Base-by-base conservation (phyloP, 208 protist species). In the Tritrichomonas foetus region DNA sequence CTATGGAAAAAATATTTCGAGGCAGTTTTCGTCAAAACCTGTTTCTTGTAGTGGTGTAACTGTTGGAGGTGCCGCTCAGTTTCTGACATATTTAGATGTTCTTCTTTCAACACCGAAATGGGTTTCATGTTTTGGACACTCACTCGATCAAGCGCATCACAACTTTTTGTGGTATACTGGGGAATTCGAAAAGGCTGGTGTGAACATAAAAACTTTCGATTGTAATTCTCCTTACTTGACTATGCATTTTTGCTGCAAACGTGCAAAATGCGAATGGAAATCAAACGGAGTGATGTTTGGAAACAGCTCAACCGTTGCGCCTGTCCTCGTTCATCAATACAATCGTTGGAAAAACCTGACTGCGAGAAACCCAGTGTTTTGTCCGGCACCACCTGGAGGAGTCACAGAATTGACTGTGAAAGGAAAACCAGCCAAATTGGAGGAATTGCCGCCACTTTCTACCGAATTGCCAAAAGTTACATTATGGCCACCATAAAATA, bases 1-100 rank as follows among this genome's bases (percentile, higher is more conserved):
- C 47, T 89, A 89, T 57, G 47, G 47, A 33, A 33, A 36, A 9
- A 20, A 13, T 30, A n/a, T 50, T 16, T 57, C 44, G 0, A 50
- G 57, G 0, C 8, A 57, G 57, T 53, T 41, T 57, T 25, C 14
- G 39, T 0, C n/a, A 39, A 39, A n/a, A 11, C 14, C 41, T 11
- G 47, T 89, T 57, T 53, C 47, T 57, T 89, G 78, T 49, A 89
- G 78, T 39, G 78, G 78, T 39, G 78, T 89, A 8, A 89, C 47
- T 16, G 9, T 39, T 13, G 78, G 78, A 53, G 41, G 25, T 20
- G 78, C 78, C 9, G 33, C 33, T 39, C 41, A 25, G 39, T 89
- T 53, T 36, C 30, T 89, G 41, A 25, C 14, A 36, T 89, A 53
- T 49, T 20, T 89, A 30, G 39, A 89, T 53, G 33, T 55, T 22